Conservation (phyloP, 116 monocot species). For the Cymodocea nodosa region DNA sequence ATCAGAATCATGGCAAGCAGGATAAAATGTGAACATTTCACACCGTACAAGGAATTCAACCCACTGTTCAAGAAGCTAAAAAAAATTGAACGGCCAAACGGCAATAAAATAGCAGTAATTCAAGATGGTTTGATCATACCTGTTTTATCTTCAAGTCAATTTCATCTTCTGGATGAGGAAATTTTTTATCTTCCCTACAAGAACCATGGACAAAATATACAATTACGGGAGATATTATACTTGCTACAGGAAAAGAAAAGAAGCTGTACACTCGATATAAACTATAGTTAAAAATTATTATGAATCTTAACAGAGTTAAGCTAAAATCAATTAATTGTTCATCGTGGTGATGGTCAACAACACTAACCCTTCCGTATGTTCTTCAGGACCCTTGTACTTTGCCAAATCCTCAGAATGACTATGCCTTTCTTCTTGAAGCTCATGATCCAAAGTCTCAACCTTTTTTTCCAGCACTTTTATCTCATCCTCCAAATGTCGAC, state of each 20-base stretch:
- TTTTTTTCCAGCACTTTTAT: constrained; percentile 26
- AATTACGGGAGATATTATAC: background rate
- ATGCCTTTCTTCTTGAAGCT: constrained; percentile 58
- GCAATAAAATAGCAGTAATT: background rate
- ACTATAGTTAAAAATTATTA: constrained; percentile 4
- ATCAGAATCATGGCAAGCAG: too few species aligned
- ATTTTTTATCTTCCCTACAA: constrained; percentile 1
- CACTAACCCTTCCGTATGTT: constrained; percentile 58
- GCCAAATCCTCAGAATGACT: constrained; percentile 46
- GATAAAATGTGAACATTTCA: too few species aligned
- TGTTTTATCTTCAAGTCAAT: constrained; percentile 45
- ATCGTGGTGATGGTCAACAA: background rate
- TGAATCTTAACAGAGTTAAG: background rate
- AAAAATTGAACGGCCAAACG: background rate
- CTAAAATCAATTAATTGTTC: background rate
- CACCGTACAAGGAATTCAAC: background rate
- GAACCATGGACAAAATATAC: background rate
- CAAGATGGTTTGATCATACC: constrained; percentile 13
- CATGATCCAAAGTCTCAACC: constrained; percentile 33
- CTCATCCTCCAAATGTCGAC: constrained; percentile 47
- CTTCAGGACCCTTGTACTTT: constrained; percentile 46
- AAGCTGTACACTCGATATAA: background rate
- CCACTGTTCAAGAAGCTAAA: background rate
- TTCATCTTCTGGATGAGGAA: constrained; percentile 26
- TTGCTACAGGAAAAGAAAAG: too few species aligned